Percentiles rank a stretch among this genome's conserved stretches.
These are phyloP conservation scores for Arxiozyma slooffiae DNA, from an alignment of 1,139 yeast genomes.

Conservation along the genomic window DNA sequence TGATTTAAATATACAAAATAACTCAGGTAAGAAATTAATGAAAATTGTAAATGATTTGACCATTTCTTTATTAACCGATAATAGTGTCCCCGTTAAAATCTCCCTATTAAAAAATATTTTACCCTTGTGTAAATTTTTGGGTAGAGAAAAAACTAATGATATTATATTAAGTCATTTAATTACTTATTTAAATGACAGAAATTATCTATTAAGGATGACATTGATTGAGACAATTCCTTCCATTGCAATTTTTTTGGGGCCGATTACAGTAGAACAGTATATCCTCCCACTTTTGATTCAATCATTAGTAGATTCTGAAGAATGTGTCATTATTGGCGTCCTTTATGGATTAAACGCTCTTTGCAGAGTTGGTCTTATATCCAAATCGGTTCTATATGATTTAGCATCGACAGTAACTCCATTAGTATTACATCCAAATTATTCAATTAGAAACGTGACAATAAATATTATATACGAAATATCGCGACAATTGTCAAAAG, in stretches of 20 bases:
- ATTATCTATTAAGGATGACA: conserved; percentile 55
- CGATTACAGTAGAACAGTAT: conserved; percentile 75
- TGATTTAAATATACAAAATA: conserved; percentile 12
- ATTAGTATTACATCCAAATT: conserved; percentile 72
- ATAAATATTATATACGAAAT: conserved; percentile 53
- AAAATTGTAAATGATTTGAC: conserved; percentile 57
- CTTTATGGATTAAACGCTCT: conserved; percentile 55
- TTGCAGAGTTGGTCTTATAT: conserved; percentile 45
- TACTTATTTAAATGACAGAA: conserved; percentile 78
- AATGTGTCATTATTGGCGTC: conserved; percentile 68
- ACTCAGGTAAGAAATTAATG: conserved; percentile 16
- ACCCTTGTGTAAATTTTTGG: conserved; percentile 73
- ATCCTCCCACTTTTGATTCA: conserved; percentile 76
- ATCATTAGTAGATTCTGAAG: conserved; percentile 74
- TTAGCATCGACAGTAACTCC: conserved; percentile 40
- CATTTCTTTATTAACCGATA: conserved; percentile 58
- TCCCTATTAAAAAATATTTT: conserved; percentile 59
- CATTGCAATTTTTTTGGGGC: conserved; percentile 72
- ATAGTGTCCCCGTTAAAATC: conserved; percentile 54
- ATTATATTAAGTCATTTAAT: conserved; percentile 80
- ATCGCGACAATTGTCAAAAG: conserved; percentile 53
- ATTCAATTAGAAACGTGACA: conserved; percentile 70
- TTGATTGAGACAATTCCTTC: conserved; percentile 71
- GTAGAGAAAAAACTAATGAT: conserved; percentile 81
- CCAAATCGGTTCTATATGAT: conserved; percentile 42